A percentile compares a stretch with the other conserved stretches of the same genome.
These are phyloP conservation scores for Pleurotus sapidus DNA, from an alignment of 768 basidiomycete genomes.

Conservation along the genomic window DNA sequence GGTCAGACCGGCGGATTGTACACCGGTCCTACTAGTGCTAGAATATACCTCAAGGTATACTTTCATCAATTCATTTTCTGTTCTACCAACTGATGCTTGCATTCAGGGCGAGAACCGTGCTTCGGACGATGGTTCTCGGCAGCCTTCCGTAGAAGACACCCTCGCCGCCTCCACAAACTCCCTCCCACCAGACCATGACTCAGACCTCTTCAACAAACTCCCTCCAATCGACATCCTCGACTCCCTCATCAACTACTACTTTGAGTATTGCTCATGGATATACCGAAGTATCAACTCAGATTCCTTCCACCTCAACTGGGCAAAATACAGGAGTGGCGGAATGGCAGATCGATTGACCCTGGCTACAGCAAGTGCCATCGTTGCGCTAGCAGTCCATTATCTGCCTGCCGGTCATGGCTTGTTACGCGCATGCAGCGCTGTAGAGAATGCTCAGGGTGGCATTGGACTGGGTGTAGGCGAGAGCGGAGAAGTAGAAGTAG, in stretches of 20 bases:
- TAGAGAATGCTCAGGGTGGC: conserved; percentile 27
- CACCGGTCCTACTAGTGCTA: conserved; percentile 76
- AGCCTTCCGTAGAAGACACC: conserved; percentile 38
- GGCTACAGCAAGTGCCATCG: conserved; percentile 70
- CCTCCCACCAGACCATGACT: conserved; percentile 59
- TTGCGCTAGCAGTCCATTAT: conserved; percentile 73
- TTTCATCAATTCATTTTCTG: conserved; percentile 8
- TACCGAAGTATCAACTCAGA: conserved; percentile 73
- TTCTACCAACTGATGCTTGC: too few relatives aligned
- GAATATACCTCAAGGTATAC: conserved; percentile 63
- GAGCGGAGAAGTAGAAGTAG: conserved; percentile 23
- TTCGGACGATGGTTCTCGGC: conserved; percentile 55
- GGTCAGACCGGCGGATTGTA: conserved; percentile 70
- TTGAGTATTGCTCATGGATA: conserved; percentile 87
- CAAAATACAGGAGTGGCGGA: conserved; percentile 66
- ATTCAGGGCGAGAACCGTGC: conserved; percentile 33
- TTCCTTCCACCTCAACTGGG: conserved; percentile 65
- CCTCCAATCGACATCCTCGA: conserved; percentile 70
- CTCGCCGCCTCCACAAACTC: conserved; percentile 21
- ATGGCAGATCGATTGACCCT: conserved; percentile 63
- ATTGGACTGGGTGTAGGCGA: too few relatives aligned
- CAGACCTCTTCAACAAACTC: conserved; percentile 65
- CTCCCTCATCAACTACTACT: conserved; percentile 71
- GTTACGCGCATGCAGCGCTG: conserved; percentile 38
- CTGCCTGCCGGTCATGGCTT: conserved; percentile 64